Evolutionary conservation across 2,329 filamentous ascomycete genomes (phyloP).

Genomic region (Fusarium sp.): DNA sequence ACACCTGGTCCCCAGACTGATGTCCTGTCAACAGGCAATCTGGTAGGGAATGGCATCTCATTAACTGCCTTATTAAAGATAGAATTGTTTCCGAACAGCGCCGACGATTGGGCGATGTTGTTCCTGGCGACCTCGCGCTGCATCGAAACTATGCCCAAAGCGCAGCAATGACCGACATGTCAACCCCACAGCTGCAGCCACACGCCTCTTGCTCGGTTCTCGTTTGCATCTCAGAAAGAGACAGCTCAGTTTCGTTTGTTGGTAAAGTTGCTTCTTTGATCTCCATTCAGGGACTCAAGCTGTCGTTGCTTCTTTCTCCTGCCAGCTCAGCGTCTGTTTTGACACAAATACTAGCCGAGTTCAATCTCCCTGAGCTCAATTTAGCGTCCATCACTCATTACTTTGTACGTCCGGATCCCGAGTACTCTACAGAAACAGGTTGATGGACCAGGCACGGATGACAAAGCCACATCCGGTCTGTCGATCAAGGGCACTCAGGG

Average conservation of each 20-base stretch:
- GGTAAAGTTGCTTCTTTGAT: conserved; percentile 10
- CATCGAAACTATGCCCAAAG: conserved; percentile 17
- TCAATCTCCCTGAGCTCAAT: conserved; percentile 5
- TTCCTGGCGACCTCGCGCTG: conserved; percentile 22
- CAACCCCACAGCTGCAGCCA: conserved; percentile 6
- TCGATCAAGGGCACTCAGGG: background rate
- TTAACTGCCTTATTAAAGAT: background rate
- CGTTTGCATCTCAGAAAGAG: background rate
- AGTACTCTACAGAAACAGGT: background rate
- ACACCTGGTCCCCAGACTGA: background rate
- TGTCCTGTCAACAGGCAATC: background rate
- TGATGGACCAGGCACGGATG: background rate
- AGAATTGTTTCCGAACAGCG: conserved; percentile 34
- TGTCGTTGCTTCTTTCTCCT: background rate
- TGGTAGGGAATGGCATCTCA: background rate
- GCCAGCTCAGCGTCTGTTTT: background rate
- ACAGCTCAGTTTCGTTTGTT: background rate
- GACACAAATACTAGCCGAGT: background rate
- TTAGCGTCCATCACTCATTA: background rate
- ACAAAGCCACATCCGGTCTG: background rate
- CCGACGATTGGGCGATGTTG: conserved; percentile 7
- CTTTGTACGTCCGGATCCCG: background rate
- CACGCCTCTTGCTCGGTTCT: background rate
- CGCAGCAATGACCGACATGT: conserved; percentile 1
- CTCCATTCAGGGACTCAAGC: background rate